phyloP scores from a whole-genome alignment of 2,329 filamentous ascomycete genomes.

The Fusarium cyanostomum region DNA sequence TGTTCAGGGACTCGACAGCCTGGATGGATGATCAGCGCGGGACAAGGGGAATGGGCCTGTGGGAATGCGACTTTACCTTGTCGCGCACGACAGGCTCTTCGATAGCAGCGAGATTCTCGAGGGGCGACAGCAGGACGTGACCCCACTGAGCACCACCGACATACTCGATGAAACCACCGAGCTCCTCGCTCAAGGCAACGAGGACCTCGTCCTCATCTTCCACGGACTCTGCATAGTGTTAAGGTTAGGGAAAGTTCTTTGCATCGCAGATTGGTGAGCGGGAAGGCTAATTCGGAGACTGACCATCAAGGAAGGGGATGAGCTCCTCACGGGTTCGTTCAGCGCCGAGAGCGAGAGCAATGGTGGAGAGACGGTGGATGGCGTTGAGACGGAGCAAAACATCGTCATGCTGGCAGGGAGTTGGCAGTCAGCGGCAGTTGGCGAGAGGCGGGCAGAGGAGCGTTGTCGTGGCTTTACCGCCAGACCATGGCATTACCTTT shows the following conservation, averaged over 20 bases:
- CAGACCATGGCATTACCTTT: conserved; percentile 72
- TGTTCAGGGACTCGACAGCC: conserved; percentile 99
- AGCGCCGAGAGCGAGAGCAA: conserved; percentile 92
- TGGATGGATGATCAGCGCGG: conserved; percentile 50
- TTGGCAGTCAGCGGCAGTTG: conserved; percentile 31
- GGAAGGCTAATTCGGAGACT: conserved; percentile 52
- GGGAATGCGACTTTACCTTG: conserved; percentile 71
- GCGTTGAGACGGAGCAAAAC: conserved; percentile 97
- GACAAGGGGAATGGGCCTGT: not conserved
- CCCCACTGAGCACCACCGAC: conserved; percentile 93
- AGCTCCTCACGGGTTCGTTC: conserved; percentile 98
- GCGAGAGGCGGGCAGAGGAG: conserved; percentile 33
- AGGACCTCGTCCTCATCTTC: conserved; percentile 99
- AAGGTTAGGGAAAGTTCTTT: conserved; percentile 33
- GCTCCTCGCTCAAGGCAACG: conserved; percentile 94
- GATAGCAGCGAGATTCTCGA: conserved; percentile 98
- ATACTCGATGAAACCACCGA: conserved; percentile 96
- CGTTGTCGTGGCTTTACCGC: conserved; percentile 40
- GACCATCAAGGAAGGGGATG: conserved; percentile 98
- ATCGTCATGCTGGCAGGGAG: conserved; percentile 85
- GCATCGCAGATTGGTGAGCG: conserved; percentile 22
- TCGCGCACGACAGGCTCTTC: conserved; percentile 97
- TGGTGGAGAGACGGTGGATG: conserved; percentile 97
- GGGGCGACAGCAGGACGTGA: conserved; percentile 93
- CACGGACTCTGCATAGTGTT: conserved; percentile 79